Evolutionary conservation across 1,139 yeast species (phyloP), one percentile per base, ranked within the genome.

Genomic region (Yamadazyma atlantica): DNA sequence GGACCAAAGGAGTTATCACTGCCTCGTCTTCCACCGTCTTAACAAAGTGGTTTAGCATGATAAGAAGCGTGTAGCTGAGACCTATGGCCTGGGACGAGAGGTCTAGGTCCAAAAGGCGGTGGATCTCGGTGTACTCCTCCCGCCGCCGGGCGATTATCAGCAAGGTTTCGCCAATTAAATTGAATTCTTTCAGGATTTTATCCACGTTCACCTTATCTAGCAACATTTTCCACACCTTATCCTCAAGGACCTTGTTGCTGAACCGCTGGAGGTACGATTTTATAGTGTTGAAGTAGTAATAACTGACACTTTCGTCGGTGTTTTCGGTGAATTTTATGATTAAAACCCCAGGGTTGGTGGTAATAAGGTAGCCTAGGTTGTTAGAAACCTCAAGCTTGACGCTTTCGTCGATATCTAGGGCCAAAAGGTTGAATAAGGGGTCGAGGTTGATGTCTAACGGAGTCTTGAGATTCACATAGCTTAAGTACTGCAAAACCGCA

Each of bases 31-130:
- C 42, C 4, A 28, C n/a, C 22, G 52, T 51, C 37, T 55, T 60
- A 19, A 67, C 50, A 33, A 67, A 52, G 21, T 53, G 55, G 39
- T 70, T 70, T 33, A 66, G 54, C 7, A 68, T 50, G 5, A 66
- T 70, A 35, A 66, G 53, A 26, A 55, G 50, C 2, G 66, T 60
- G 41, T 64, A 69, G 7, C 59, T 52, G 14, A 50, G 46, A 24
- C 56, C 56, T 23, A 44, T 47, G 6, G 48, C 41, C 7, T 48
- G 46, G 9, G 42, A 44, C 1, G 38, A 25, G 4, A 45, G 44
- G 9, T 41, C 40, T 1, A 44, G 32, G 3, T 43, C 38, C 9
- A 49, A 41, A 7, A 49, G 40, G 5, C 42, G 35, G 17, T 48
- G 42, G n/a, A 61, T 38, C 29, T 54, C 55, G 6, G 42, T 32